A percentile compares a stretch with the other conserved stretches of the same genome.
Conservation (phyloP, 148 eudicot genomes). For the Fallopia convolvulus region DNA sequence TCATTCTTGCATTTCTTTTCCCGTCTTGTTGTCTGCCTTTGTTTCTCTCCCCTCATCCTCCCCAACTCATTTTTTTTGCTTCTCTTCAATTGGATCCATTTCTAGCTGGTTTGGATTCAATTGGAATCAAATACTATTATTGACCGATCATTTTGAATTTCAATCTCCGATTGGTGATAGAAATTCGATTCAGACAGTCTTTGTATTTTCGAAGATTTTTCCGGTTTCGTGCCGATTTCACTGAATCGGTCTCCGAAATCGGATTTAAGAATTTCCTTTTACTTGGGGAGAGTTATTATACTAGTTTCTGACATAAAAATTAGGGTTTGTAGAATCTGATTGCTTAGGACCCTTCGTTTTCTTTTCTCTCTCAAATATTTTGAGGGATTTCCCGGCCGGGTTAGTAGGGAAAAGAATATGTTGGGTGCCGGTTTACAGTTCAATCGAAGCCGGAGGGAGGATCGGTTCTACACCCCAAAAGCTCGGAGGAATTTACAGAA, state of each 20-base stretch:
- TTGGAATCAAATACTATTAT: slow-evolving; percentile 3
- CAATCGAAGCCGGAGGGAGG: slow-evolving; percentile 29
- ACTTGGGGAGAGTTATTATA: background rate
- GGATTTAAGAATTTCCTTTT: background rate
- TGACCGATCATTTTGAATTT: slow-evolving; percentile 9
- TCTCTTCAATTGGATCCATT: slow-evolving; percentile 14
- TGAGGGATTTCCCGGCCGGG: background rate
- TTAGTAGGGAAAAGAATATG: slow-evolving; percentile 17
- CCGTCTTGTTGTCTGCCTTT: slow-evolving; percentile 1
- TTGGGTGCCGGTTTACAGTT: slow-evolving; percentile 51
- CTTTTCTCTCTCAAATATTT: background rate
- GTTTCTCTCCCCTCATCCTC: slow-evolving; percentile 4
- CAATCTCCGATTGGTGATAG: slow-evolving; percentile 2
- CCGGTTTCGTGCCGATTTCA: slow-evolving; percentile 9
- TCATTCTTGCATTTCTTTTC: background rate
- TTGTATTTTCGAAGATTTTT: slow-evolving; percentile 1
- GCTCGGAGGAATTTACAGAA: slow-evolving; percentile 13
- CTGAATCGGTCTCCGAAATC: slow-evolving; percentile 3
- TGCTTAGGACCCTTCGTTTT: background rate
- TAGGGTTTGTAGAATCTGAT: slow-evolving; percentile 11
- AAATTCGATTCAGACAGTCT: background rate
- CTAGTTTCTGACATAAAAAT: background rate
- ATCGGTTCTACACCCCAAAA: slow-evolving; percentile 22
- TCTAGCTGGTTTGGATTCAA: slow-evolving; percentile 11
- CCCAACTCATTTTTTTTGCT: slow-evolving; percentile 1